Conservation (phyloP, 352 stramenopile species). For the Aphanomyces euteiches region DNA sequence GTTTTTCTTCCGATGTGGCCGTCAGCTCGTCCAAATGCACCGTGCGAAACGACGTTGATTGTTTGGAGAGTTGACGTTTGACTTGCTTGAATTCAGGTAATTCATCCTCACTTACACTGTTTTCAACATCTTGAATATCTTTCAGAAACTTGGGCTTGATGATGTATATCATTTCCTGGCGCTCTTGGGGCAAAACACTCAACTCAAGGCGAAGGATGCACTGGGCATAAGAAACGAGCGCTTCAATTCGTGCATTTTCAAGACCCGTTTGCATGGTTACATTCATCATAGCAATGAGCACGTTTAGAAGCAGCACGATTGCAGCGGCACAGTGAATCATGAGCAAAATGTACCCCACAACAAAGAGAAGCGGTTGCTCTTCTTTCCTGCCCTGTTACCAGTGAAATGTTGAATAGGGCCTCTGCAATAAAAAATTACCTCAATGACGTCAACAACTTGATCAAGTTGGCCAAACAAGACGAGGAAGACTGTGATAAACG, state of each 20-base stretch:
- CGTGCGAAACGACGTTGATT: conserved; percentile 1
- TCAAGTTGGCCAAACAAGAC: conserved; percentile 70
- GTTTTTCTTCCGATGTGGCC: background rate
- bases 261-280: conserved; percentile 57
- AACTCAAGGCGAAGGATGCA: conserved; percentile 56
- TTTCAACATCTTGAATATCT: background rate
- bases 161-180: conserved; percentile 41
- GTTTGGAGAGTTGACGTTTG: background rate
- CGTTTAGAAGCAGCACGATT: conserved; percentile 65
- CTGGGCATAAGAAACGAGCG: conserved; percentile 50
- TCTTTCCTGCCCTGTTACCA: conserved; percentile 20
- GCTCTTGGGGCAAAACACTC: conserved; percentile 38
- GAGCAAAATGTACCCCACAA: conserved; percentile 35
- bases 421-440: conserved; percentile 29
- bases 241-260: conserved; percentile 54
- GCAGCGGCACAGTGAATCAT: conserved; percentile 50
- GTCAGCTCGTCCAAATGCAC: background rate
- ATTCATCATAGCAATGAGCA: conserved; percentile 72
- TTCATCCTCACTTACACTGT: background rate
- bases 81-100: background rate
- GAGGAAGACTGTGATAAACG: conserved; percentile 70
- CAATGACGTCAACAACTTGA: conserved; percentile 5
- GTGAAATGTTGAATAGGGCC: too few relatives aligned
- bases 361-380: conserved; percentile 10
- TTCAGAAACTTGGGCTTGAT: conserved; percentile 31